These are phyloP conservation scores for Podaxis rugospora DNA, from an alignment of 768 basidiomycete species.

Conservation along the genomic window DNA sequence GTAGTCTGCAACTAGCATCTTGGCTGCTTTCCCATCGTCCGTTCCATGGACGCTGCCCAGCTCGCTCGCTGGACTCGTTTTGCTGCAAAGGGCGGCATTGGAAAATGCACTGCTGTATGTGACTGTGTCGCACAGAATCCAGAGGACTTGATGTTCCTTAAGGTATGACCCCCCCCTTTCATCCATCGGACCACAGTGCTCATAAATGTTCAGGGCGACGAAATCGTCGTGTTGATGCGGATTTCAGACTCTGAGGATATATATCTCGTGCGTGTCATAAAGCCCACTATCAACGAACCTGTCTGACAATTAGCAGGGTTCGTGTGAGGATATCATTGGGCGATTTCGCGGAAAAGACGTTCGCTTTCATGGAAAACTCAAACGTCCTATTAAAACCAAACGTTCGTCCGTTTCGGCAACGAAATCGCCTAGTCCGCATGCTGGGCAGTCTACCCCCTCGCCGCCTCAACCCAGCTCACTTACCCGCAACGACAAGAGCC, in stretches of 20 bases:
- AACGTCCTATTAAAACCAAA: conserved; percentile 77
- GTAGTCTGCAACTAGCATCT: not conserved
- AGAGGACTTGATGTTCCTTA: conserved; percentile 85
- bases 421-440: conserved; percentile 9
- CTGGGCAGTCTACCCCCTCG: conserved; percentile 7
- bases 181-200: not conserved
- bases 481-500: not conserved
- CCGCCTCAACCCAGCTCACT: not conserved
- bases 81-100: conserved; percentile 82
- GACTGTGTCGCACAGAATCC: conserved; percentile 73
- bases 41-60: conserved; percentile 63
- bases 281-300: not conserved
- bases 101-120: conserved; percentile 65
- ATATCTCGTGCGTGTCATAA: conserved; percentile 48
- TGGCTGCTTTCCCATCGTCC: not conserved
- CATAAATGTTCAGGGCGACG: conserved; percentile 54
- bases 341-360: conserved; percentile 63
- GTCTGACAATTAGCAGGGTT: conserved; percentile 46
- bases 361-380: conserved; percentile 67
- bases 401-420: conserved; percentile 39
- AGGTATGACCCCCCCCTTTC: conserved; percentile 41
- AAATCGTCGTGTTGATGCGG: conserved; percentile 76
- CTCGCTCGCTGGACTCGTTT: conserved; percentile 82
- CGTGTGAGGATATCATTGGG: conserved; percentile 85
- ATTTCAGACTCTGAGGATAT: conserved; percentile 45